Percentiles rank a stretch among this genome's conserved stretches.
phyloP scores from a whole-genome alignment of 106 monocot genomes.

The Allium sativum region DNA sequence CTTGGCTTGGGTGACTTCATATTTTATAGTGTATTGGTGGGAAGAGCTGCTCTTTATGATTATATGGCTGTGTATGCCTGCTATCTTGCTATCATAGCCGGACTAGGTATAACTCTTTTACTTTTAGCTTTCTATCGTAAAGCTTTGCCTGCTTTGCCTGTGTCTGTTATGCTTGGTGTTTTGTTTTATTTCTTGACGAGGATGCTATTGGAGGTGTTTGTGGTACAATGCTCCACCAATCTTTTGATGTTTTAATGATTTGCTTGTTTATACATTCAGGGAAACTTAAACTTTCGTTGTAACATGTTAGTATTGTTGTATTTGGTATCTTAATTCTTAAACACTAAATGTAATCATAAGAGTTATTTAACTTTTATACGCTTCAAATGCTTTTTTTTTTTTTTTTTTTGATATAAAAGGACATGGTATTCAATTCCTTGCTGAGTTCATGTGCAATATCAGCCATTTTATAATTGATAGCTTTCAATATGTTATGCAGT shows the following conservation, averaged over 20 bases:
- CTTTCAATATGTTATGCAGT: too few species aligned
- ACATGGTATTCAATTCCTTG: too few species aligned
- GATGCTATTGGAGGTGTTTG: slow-evolving; percentile 60
- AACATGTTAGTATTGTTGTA: neutral
- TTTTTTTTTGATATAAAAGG: too few species aligned
- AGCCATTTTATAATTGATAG: too few species aligned
- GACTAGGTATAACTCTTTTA: slow-evolving; percentile 72
- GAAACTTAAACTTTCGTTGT: neutral
- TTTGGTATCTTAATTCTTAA: neutral
- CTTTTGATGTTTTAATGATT: slow-evolving; percentile 71
- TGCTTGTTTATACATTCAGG: neutral
- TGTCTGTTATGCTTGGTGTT: slow-evolving; percentile 75
- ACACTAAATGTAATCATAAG: neutral
- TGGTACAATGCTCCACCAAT: slow-evolving; percentile 65
- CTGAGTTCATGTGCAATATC: too few species aligned
- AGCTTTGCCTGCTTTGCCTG: slow-evolving; percentile 88
- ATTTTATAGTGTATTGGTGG: slow-evolving; percentile 93
- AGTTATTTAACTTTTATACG: neutral
- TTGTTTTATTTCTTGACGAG: slow-evolving; percentile 74
- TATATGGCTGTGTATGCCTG: slow-evolving; percentile 92
- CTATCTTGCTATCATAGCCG: slow-evolving; percentile 89
- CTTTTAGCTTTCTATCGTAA: slow-evolving; percentile 61
- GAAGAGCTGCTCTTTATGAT: slow-evolving; percentile 79
- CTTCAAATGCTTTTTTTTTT: neutral
- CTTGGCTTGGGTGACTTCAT: slow-evolving; percentile 96